phyloP scores from a whole-genome alignment of 192 early-diverging fungal species.

The Backusella sp. region DNA sequence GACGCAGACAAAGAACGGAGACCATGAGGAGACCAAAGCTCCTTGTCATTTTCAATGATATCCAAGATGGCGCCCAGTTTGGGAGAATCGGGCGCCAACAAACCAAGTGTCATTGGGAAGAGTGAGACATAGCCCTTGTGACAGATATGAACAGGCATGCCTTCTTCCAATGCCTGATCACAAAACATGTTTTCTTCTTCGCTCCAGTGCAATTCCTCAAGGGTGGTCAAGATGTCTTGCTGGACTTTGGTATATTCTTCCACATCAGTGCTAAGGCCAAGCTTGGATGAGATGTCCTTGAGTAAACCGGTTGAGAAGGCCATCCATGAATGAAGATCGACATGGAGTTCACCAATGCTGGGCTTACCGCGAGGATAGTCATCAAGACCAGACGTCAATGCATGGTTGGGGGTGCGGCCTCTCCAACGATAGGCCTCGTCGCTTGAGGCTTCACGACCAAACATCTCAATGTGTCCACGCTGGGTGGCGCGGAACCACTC shows the following conservation, averaged over 20 bases:
- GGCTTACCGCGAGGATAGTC: conserved; percentile 89
- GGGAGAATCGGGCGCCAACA: conserved; percentile 66
- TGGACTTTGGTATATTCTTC: conserved; percentile 54
- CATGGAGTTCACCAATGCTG: conserved; percentile 70
- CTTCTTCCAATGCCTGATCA: conserved; percentile 60
- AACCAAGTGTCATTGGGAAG: conserved; percentile 77
- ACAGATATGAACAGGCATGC: conserved; percentile 45
- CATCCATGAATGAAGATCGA: conserved; percentile 82
- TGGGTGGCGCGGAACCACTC: conserved; percentile 83
- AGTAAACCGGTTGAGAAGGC: conserved; percentile 58
- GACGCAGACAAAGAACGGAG: conserved; percentile 63
- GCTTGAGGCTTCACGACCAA: conserved; percentile 40
- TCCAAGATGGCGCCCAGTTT: conserved; percentile 73
- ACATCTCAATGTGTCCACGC: conserved; percentile 58
- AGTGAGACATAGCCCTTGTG: conserved; percentile 81
- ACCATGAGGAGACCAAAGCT: conserved; percentile 83
- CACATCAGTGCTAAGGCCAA: conserved; percentile 55
- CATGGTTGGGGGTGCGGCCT: conserved; percentile 80
- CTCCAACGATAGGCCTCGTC: conserved; percentile 88
- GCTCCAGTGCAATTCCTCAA: conserved; percentile 77
- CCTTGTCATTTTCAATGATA: conserved; percentile 69
- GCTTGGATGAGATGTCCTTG: conserved; percentile 52
- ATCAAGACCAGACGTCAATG: conserved; percentile 89
- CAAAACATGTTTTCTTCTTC: conserved; percentile 57
- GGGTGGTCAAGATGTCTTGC: conserved; percentile 47